A percentile compares a stretch with the other conserved stretches of the same genome.
phyloP scores from a whole-genome alignment of 2,329 filamentous ascomycete genomes.

The Bipolaris zeicola region DNA sequence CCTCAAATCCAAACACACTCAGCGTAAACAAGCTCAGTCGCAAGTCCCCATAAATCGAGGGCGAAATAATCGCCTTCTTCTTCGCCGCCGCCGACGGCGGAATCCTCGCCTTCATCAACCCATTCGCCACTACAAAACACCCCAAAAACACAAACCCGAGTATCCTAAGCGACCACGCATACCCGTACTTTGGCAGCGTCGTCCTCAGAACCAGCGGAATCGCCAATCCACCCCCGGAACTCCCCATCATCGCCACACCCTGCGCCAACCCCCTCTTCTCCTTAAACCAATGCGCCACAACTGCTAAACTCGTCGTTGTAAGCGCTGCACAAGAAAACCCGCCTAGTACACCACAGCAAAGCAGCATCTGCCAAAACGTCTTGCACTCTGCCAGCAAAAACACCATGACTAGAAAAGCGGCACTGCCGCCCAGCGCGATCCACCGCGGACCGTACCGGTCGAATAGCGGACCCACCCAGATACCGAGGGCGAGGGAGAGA shows the following conservation, averaged over 20 bases:
- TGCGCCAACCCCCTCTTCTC: constrained; percentile 45
- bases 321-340: constrained; percentile 49
- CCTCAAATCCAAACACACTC: constrained; percentile 44
- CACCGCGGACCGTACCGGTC: constrained; percentile 46
- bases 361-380: constrained; percentile 52
- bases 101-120: constrained; percentile 45
- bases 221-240: constrained; percentile 42
- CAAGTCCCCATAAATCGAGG: constrained; percentile 42
- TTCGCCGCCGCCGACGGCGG: constrained; percentile 36
- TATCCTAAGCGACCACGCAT: constrained; percentile 47
- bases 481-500: constrained; percentile 78
- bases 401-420: constrained; percentile 35
- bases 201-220: constrained; percentile 46
- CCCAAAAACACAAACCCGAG: constrained; percentile 46
- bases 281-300: constrained; percentile 50
- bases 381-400: constrained; percentile 42
- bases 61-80: constrained; percentile 44
- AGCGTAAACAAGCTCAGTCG: constrained; percentile 45
- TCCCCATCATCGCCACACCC: constrained; percentile 49
- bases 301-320: constrained; percentile 45
- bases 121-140: constrained; percentile 42
- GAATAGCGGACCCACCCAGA: constrained; percentile 82
- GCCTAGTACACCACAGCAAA: constrained; percentile 49
- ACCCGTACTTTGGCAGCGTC: constrained; percentile 45
- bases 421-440: constrained; percentile 40